Evolutionary conservation across 225 moss, liverwort and hornwort genomes (phyloP), one percentile per base, ranked within the genome.

Genomic region (Neckera pumila): DNA sequence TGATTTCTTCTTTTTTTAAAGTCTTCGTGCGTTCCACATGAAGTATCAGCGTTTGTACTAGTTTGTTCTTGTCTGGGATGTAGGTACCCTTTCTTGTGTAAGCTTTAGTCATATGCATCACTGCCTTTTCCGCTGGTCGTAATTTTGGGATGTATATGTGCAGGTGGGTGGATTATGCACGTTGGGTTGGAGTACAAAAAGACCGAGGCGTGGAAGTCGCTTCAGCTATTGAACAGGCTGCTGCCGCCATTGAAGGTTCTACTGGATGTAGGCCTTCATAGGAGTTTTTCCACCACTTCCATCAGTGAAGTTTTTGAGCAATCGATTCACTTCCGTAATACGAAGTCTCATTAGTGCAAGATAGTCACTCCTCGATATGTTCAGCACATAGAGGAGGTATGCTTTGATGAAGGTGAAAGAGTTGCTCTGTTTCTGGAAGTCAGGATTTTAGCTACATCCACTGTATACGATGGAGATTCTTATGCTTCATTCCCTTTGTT

Each of bases 101-200:
- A 4, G 47, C 65, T 86, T 31, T 67, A 12, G 19, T 62, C 61
- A 14, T 62, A 22, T 53, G 56, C 57, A 61, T 80, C 74, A 63
- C 72, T 20, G 62, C 33, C 31, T 57, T 64, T 74, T 81, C 27
- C 22, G 30, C 78, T 79, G 72, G 60, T 85, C 28, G 31, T 71
- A 61, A 81, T 45, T 87, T 65, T 43, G 67, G 83, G 61, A 79
- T 79, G 66, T 34, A 20, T 88, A 21, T 86, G 87, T 91, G 93
- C 80, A 96, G 96, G 93, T 96, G 98, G 98, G 97, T 99, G 82
- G 98, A 99, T 89, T 99, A 99, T 84, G 98, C 98, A 53, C 96
- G 98, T 40, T 99, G 93, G 91, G 94, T 97, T 80, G 98, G 98
- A 90, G 98, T 99, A 47, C 98, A 99, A 87, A 92, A 95, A 85